Evolutionary conservation across 2,329 filamentous ascomycete genomes (phyloP).

Genomic region (Rhynchosporium agropyri): DNA sequence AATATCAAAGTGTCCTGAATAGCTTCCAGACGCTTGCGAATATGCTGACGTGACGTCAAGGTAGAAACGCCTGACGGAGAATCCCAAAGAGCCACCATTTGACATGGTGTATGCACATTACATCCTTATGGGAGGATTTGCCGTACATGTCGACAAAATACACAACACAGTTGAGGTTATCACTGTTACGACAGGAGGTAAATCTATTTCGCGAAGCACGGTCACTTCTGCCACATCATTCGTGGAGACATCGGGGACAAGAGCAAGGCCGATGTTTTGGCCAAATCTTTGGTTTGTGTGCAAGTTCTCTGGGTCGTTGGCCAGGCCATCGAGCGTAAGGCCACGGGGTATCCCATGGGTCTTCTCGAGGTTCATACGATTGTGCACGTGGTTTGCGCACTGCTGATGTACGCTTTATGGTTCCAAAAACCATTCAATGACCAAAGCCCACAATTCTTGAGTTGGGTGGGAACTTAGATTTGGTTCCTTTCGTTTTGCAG

Average conservation of each 20-base stretch:
- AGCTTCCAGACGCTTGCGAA: not conserved
- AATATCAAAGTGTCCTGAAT: slow-evolving; percentile 1
- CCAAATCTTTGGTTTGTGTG: slow-evolving; percentile 22
- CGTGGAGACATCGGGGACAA: slow-evolving; percentile 24
- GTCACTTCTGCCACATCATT: slow-evolving; percentile 6
- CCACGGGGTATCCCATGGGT: slow-evolving; percentile 20
- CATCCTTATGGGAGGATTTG: slow-evolving; percentile 23
- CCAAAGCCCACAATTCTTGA: slow-evolving; percentile 17
- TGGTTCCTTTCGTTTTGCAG: slow-evolving; percentile 10
- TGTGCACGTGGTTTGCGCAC: slow-evolving; percentile 24
- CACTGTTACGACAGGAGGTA: slow-evolving; percentile 10
- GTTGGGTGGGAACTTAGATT: slow-evolving; percentile 3
- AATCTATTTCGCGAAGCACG: slow-evolving; percentile 19
- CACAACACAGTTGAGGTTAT: slow-evolving; percentile 15
- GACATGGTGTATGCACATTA: slow-evolving; percentile 24
- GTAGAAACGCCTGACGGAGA: not conserved
- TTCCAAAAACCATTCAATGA: slow-evolving; percentile 25
- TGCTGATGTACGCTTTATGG: slow-evolving; percentile 28
- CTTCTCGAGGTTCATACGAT: slow-evolving; percentile 27
- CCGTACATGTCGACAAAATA: slow-evolving; percentile 16
- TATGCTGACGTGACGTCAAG: not conserved
- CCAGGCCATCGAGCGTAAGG: slow-evolving; percentile 23
- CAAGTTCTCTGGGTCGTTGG: slow-evolving; percentile 26
- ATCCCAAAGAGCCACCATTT: not conserved
- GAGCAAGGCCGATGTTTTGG: slow-evolving; percentile 25